These are phyloP conservation scores for Aspergillus novofumigatus DNA, from an alignment of 2,329 filamentous ascomycete species.

Conservation along the genomic window DNA sequence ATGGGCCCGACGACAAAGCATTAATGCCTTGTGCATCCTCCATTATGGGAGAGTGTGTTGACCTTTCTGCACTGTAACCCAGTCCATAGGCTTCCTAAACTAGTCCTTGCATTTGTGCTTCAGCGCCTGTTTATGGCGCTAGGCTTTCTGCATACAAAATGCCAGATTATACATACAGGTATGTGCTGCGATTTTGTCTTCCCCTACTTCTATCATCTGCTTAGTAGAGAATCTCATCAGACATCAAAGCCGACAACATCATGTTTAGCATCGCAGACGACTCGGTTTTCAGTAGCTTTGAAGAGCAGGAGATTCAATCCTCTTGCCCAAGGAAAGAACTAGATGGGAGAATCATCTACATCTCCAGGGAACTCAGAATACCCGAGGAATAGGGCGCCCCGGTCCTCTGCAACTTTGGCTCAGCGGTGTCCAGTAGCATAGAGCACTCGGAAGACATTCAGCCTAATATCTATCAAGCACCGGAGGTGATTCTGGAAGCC, in stretches of 20 bases:
- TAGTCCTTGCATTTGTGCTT: conserved; percentile 35
- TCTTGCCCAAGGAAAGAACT: conserved; percentile 43
- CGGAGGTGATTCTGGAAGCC: conserved; percentile 45
- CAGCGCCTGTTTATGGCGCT: conserved; percentile 41
- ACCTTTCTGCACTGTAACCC: conserved; percentile 41
- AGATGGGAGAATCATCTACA: conserved; percentile 44
- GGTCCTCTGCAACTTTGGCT: conserved; percentile 50
- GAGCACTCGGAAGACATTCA: conserved; percentile 29
- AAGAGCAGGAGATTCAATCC: conserved; percentile 14
- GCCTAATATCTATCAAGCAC: conserved; percentile 34
- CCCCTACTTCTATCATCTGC: conserved; percentile 8
- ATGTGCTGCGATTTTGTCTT: conserved; percentile 8
- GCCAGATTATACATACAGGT: conserved; percentile 47
- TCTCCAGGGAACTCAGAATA: conserved; percentile 37
- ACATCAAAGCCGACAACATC: conserved; percentile 48
- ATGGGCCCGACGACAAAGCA: conserved; percentile 27
- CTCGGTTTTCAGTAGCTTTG: conserved; percentile 22
- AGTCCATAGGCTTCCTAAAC: conserved; percentile 30
- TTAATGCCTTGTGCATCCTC: conserved; percentile 37
- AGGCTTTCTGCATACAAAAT: too few species aligned
- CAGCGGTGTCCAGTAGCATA: conserved; percentile 36
- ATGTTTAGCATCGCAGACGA: conserved; percentile 42
- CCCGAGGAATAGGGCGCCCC: conserved; percentile 31
- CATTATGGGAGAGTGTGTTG: conserved; percentile 42
- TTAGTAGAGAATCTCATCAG: conserved; percentile 15